Evolutionary conservation across 768 basidiomycete genomes (phyloP).

Genomic region (Antrodiella citrinella): DNA sequence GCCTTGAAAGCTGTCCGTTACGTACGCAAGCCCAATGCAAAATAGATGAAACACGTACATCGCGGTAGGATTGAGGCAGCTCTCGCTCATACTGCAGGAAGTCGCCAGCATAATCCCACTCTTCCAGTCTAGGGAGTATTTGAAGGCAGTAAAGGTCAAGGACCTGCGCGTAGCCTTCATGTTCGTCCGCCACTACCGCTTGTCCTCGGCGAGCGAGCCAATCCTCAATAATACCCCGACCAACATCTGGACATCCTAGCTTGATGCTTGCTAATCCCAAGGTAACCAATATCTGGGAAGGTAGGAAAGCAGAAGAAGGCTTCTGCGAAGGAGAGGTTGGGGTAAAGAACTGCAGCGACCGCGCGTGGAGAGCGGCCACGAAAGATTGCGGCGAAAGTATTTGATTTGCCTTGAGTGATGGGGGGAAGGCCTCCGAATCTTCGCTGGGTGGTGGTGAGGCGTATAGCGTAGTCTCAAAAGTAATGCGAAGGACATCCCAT

Average conservation of each 20-base stretch:
- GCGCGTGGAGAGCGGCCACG: conserved; percentile 46
- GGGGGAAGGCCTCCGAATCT: conserved; percentile 38
- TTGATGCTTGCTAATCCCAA: conserved; percentile 66
- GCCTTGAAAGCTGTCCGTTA: conserved; percentile 25
- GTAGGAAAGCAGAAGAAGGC: conserved; percentile 49
- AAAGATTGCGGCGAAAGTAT: conserved; percentile 53
- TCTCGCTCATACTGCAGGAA: conserved; percentile 71
- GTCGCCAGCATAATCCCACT: conserved; percentile 76
- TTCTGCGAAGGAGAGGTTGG: conserved; percentile 34
- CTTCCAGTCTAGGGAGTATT: conserved; percentile 60
- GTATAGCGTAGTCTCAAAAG: conserved; percentile 70
- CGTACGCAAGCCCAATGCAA: too few species aligned
- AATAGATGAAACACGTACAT: conserved; percentile 37
- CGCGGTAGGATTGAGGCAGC: conserved; percentile 38
- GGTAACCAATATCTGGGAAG: conserved; percentile 61
- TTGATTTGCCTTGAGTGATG: conserved; percentile 42
- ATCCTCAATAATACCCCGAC: conserved; percentile 62
- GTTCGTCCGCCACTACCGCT: conserved; percentile 23
- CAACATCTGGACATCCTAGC: conserved; percentile 50
- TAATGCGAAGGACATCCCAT: conserved; percentile 85
- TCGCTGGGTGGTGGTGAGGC: conserved; percentile 40
- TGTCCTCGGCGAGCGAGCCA: conserved; percentile 59
- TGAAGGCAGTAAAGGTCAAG: conserved; percentile 72
- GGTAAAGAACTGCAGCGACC: conserved; percentile 63
- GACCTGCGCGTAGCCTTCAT: conserved; percentile 63